Evolutionary conservation across 352 stramenopile species (phyloP).

Genomic region (Globisporangium emineosum): DNA sequence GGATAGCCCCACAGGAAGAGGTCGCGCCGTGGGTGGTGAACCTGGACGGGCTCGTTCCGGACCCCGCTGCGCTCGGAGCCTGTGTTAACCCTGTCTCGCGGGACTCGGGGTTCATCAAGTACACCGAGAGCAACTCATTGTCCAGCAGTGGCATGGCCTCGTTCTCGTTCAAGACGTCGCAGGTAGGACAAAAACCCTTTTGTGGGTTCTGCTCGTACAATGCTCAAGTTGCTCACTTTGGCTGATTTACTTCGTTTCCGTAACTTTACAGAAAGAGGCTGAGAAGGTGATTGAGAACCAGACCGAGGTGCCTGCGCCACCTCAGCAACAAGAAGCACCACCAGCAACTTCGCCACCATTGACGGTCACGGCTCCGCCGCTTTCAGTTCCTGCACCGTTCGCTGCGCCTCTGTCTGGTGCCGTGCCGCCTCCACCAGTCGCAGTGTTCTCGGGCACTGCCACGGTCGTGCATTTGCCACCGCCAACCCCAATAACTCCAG

Average conservation of each 20-base stretch:
- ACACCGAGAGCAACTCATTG: conserved; percentile 33
- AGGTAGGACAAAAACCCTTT: conserved; percentile 15
- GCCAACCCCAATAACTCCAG: conserved; percentile 2
- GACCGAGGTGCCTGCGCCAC: not conserved
- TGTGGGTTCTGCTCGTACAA: not conserved
- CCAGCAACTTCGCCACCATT: not conserved
- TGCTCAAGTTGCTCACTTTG: not conserved
- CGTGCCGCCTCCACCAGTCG: conserved; percentile 18
- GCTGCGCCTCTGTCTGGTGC: conserved; percentile 1
- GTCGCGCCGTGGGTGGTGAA: conserved; percentile 43
- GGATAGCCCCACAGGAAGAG: conserved; percentile 42
- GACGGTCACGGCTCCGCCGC: not conserved
- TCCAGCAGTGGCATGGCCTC: conserved; percentile 39
- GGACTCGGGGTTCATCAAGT: conserved; percentile 56
- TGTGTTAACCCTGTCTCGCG: conserved; percentile 64
- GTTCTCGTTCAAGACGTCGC: conserved; percentile 67
- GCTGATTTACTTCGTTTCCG: not conserved
- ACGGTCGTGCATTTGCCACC: conserved; percentile 10
- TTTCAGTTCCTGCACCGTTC: not conserved
- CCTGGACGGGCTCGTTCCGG: conserved; percentile 37
- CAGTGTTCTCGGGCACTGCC: conserved; percentile 12
- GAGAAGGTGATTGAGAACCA: conserved; percentile 17
- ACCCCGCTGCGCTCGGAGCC: conserved; percentile 32
- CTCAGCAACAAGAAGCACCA: conserved; percentile 17
- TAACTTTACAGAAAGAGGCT: conserved; percentile 21